Percentiles rank a stretch among this genome's conserved stretches.
These are phyloP conservation scores for Diospyros kaki DNA, from an alignment of 148 eudicot species.

Conservation along the genomic window DNA sequence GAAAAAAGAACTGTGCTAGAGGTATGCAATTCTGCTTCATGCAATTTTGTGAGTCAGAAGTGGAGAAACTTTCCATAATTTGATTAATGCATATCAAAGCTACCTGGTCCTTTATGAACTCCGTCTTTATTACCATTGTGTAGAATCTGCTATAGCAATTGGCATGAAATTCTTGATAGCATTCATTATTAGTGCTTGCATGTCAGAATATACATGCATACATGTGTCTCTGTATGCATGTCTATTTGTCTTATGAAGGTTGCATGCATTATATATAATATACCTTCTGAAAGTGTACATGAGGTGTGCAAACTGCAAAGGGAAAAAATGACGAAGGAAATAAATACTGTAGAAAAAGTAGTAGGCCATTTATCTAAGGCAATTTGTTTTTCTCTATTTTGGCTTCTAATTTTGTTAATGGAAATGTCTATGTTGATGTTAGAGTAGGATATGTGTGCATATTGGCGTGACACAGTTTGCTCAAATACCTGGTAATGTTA, in stretches of 20 bases:
- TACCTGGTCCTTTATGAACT: slow-evolving; percentile 6
- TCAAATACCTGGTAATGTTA: not conserved
- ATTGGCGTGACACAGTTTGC: too few relatives aligned
- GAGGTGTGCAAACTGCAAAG: too few relatives aligned
- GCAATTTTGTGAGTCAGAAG: not conserved
- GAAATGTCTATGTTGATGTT: not conserved
- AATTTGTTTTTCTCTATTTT: not conserved
- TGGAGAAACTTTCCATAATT: not conserved
- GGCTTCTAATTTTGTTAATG: not conserved
- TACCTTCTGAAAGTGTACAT: too few relatives aligned
- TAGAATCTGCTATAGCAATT: not conserved
- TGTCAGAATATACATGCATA: not conserved
- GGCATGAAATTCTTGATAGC: not conserved
- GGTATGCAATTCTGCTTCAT: slow-evolving; percentile 28
- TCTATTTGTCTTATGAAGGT: too few relatives aligned
- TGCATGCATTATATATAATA: too few relatives aligned
- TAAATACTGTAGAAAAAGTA: not conserved
- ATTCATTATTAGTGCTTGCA: not conserved
- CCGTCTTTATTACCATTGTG: not conserved
- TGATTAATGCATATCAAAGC: not conserved
- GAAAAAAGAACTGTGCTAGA: slow-evolving; percentile 90
- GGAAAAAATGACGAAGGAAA: too few relatives aligned
- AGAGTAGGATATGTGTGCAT: not conserved
- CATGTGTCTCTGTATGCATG: not conserved
- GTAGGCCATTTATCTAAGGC: not conserved